Conservation (phyloP, 768 basidiomycete genomes). For the Kwoniella dejecticola region DNA sequence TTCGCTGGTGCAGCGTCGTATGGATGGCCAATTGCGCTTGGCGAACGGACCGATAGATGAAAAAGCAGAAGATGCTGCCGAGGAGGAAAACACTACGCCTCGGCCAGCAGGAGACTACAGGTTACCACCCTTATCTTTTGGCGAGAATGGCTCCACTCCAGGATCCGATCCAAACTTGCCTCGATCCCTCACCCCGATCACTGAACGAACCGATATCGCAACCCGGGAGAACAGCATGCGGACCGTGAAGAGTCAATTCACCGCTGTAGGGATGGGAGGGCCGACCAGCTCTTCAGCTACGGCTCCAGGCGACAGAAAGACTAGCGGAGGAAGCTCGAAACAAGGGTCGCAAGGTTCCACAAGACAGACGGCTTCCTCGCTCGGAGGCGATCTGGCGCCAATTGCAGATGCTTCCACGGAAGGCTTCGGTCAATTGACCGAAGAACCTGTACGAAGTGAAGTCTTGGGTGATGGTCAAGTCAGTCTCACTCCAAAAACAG, state of each 20-base stretch:
- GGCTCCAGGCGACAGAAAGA: constrained; percentile 19
- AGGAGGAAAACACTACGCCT: constrained; percentile 22
- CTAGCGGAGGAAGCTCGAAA: constrained; percentile 32
- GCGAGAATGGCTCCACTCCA: constrained; percentile 21
- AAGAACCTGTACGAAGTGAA: constrained; percentile 28
- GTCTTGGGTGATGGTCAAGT: not conserved
- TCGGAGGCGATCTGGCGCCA: constrained; percentile 32
- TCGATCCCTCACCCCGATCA: constrained; percentile 66
- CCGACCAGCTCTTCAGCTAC: not conserved
- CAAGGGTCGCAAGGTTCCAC: constrained; percentile 40
- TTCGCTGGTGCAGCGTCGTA: constrained; percentile 13
- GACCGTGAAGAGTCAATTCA: constrained; percentile 32
- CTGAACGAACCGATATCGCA: constrained; percentile 59
- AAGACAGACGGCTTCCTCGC: constrained; percentile 9
- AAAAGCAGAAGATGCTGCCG: constrained; percentile 23
- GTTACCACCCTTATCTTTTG: constrained; percentile 51
- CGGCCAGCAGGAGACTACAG: constrained; percentile 37
- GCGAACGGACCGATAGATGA: constrained; percentile 16
- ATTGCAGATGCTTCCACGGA: constrained; percentile 35
- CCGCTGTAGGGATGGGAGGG: constrained; percentile 9
- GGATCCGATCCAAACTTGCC: constrained; percentile 28
- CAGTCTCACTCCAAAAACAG: constrained; percentile 8
- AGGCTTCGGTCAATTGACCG: constrained; percentile 28
- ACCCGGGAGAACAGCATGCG: constrained; percentile 44
- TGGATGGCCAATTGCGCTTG: constrained; percentile 8